These are phyloP conservation scores for Geotrichum phurueaensis DNA, from an alignment of 1,139 yeast species.

Conservation along the genomic window DNA sequence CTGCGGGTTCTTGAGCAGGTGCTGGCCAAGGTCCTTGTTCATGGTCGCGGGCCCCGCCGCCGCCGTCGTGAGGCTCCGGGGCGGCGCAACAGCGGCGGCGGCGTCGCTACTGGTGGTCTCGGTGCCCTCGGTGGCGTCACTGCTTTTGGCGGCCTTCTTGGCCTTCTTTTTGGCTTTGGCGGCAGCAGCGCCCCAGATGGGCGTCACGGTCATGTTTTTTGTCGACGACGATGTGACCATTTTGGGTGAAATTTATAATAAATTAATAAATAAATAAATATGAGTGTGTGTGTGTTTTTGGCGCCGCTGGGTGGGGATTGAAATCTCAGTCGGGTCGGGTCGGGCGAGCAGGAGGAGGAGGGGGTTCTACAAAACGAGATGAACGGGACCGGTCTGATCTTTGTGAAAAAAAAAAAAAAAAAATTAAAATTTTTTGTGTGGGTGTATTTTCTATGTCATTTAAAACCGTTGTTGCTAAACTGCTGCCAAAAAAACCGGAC, in stretches of 20 bases:
- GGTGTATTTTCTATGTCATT: neutral
- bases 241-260: neutral
- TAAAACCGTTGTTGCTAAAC: too few species aligned
- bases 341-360: too few species aligned
- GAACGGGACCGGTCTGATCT: too few species aligned
- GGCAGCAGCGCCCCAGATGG: constrained; percentile 14
- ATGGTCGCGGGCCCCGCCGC: constrained; percentile 35
- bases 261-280: too few species aligned
- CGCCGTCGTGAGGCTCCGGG: constrained; percentile 39
- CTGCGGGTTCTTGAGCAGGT: constrained; percentile 87
- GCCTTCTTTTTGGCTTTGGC: neutral
- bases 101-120: neutral
- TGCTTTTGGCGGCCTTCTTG: neutral
- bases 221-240: neutral
- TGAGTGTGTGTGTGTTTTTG: too few species aligned
- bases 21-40: constrained; percentile 95
- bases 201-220: neutral
- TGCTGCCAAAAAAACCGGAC: too few species aligned
- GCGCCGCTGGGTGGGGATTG: too few species aligned
- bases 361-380: too few species aligned
- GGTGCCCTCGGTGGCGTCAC: neutral
- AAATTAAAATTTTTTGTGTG: too few species aligned
- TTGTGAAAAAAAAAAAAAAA: neutral
- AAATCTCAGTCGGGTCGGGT: too few species aligned
- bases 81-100: neutral